Percentiles rank a stretch among this genome's conserved stretches.
Conservation (phyloP, 2,329 filamentous ascomycete genomes). For the Triangularia setosa region DNA sequence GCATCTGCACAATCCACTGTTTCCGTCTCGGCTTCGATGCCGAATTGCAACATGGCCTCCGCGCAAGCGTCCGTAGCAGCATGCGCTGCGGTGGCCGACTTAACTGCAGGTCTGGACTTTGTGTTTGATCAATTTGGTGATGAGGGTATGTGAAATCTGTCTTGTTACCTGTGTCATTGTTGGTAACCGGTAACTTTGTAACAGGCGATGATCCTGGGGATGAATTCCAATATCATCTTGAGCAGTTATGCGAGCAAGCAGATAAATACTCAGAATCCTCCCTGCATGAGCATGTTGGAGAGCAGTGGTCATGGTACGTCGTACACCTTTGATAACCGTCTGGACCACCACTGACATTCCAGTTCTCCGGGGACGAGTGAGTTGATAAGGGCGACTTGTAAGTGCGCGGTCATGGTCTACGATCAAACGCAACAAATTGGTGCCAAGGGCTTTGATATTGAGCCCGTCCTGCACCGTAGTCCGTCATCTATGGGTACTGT, state of each 20-base stretch:
- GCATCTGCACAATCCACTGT: slow-evolving; percentile 1
- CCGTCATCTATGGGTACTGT: slow-evolving; percentile 9
- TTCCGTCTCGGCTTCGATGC: not conserved
- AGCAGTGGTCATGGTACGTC: not conserved
- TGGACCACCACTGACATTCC: not conserved
- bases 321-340: not conserved
- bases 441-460: slow-evolving; percentile 5
- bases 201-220: not conserved
- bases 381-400: slow-evolving; percentile 4
- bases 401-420: slow-evolving; percentile 9
- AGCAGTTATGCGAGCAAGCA: slow-evolving; percentile 1
- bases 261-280: not conserved
- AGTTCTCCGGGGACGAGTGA: slow-evolving; percentile 7
- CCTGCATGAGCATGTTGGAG: not conserved
- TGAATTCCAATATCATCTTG: slow-evolving; percentile 8
- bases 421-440: slow-evolving; percentile 8
- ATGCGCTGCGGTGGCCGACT: slow-evolving; percentile 7
- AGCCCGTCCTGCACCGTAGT: slow-evolving; percentile 6
- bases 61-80: slow-evolving; percentile 6
- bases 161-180: not conserved
- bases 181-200: not conserved
- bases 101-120: slow-evolving; percentile 6
- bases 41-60: slow-evolving; percentile 5
- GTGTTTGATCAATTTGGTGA: slow-evolving; percentile 6
- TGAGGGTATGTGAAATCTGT: not conserved